phyloP scores from a whole-genome alignment of 768 basidiomycete species.

The Russula sp. region DNA sequence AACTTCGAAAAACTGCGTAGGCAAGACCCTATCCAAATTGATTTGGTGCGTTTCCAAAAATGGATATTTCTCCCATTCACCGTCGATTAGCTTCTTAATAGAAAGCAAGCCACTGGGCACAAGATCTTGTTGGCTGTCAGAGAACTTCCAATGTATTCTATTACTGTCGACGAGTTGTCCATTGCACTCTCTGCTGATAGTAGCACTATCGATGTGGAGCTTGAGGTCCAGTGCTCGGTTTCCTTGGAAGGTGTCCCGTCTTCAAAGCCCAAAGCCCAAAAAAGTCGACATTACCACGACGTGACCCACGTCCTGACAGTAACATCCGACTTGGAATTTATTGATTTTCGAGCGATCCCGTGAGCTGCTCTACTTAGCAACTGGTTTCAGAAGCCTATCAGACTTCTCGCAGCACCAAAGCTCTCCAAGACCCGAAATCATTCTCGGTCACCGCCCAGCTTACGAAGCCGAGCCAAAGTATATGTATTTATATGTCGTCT shows the following conservation, averaged over 20 bases:
- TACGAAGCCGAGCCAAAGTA: conserved; percentile 64
- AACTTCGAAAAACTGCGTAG: conserved; percentile 51
- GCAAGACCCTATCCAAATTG: conserved; percentile 56
- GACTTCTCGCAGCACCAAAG: conserved; percentile 51
- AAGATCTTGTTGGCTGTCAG: conserved; percentile 55
- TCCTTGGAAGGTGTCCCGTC: conserved; percentile 28
- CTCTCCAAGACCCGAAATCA: conserved; percentile 49
- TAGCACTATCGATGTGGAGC: conserved; percentile 49
- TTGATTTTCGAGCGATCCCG: conserved; percentile 80
- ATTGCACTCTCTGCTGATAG: conserved; percentile 40
- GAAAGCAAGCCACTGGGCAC: conserved; percentile 38
- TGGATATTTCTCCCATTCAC: not conserved
- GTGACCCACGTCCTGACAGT: conserved; percentile 70
- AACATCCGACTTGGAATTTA: conserved; percentile 65
- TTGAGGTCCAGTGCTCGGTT: conserved; percentile 55
- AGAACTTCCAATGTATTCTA: conserved; percentile 60
- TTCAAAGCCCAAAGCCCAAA: conserved; percentile 34
- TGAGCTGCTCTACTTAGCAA: conserved; percentile 28
- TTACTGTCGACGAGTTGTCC: conserved; percentile 46
- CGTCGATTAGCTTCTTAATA: conserved; percentile 18
- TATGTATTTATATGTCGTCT: conserved; percentile 36
- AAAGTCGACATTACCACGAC: conserved; percentile 45
- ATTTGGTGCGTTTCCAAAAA: conserved; percentile 41
- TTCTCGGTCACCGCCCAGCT: conserved; percentile 58
- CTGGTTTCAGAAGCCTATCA: not conserved